Percentiles rank a stretch among this genome's conserved stretches.
Conservation (phyloP, 2,329 filamentous ascomycete genomes). For the Talaromyces verruculosus region DNA sequence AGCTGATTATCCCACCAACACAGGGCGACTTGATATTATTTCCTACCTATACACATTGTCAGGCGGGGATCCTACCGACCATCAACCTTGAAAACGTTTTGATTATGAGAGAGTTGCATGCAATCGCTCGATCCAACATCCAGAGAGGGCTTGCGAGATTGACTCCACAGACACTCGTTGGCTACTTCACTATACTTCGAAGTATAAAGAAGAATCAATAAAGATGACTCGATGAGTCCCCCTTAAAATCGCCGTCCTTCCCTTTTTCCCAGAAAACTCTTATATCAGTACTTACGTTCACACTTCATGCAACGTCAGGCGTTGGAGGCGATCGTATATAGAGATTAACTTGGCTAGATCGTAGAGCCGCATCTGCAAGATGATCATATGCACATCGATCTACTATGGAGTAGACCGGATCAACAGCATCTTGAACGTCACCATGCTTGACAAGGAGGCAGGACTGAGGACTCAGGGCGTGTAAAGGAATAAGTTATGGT, state of each 20-base stretch:
- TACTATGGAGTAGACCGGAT: neutral
- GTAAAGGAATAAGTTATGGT: neutral
- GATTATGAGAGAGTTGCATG: neutral
- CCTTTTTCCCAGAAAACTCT: neutral
- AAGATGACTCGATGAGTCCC: neutral
- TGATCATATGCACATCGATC: neutral
- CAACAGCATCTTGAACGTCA: neutral
- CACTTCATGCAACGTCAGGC: neutral
- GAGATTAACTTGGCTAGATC: neutral
- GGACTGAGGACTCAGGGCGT: neutral
- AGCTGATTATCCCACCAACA: too few species aligned
- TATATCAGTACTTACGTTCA: neutral
- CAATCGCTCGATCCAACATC: neutral
- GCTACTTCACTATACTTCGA: neutral
- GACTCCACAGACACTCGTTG: neutral
- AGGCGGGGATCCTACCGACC: neutral
- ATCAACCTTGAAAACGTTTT: neutral
- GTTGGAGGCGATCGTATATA: neutral
- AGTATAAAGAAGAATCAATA: neutral
- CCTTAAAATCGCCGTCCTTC: neutral
- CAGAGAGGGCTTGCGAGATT: neutral
- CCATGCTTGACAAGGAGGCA: neutral
- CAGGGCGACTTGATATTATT: neutral
- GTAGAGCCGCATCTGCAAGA: conserved; percentile 6
- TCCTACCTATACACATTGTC: neutral